Evolutionary conservation across 169 alveolate genomes (phyloP), one percentile per base, ranked within the genome.

Genomic region (Eimeria mitis): DNA sequence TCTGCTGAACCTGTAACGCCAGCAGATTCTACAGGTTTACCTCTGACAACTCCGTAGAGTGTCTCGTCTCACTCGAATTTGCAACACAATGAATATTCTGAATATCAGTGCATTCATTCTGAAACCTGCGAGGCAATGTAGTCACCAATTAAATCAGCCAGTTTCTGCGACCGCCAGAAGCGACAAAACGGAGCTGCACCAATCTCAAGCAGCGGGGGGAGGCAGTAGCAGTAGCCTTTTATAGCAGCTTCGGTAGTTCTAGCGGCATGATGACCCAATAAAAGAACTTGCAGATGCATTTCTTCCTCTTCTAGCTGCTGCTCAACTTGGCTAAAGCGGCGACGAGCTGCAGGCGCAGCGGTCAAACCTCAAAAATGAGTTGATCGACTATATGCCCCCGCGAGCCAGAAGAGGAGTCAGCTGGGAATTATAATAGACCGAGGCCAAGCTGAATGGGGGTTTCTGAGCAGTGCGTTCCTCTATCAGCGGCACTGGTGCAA

Each of bases 381-480:
- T 63, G 92, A 44, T 52, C 78, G 73, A 34, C 90, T 42, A 75
- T 56, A 34, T 61, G 63, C 31, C 52, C 54, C 65, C 34, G 92
- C 81, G 9, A 37, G 92, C 92, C 81, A 65, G 70, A 63, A 61
- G 63, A 87, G 19, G 65, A 42, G 92, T 68, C 81, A 87, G 92
- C 92, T 87, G 63, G 92, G 52, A n/a, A 87, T 21, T 23, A 56
- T 56, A 49, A 56, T 40, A 37, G 52, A 52, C 49, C 61, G 76
- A 37, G 78, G 78, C 92, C 92, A 87, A 56, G 90, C 90, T 54
- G 92, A 63, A 83, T 28, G 59, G 13, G 61, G 61, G 85, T 61
- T 42, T 75, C 19, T 79, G 47, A 9, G 89, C 71, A 28, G 49
- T 4, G 56, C 31, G 47, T 4, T 63, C 83, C 92, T 44, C 73